A percentile compares a stretch with the other conserved stretches of the same genome.
These are phyloP conservation scores for Tubosaeta sp. DNA, from an alignment of 768 basidiomycete species.

Conservation along the genomic window DNA sequence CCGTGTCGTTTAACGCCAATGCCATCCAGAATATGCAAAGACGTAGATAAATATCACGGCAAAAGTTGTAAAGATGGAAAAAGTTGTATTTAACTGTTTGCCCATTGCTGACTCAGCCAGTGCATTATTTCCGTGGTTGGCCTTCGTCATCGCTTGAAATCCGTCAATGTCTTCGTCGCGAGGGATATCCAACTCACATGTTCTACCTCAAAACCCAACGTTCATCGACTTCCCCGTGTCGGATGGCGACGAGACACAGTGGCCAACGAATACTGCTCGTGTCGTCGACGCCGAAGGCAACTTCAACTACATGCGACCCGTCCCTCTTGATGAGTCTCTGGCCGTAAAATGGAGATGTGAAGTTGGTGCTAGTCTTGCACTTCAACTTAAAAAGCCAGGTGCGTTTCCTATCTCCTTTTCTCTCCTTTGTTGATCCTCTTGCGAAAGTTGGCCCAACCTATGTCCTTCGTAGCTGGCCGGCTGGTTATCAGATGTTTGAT, in stretches of 20 bases:
- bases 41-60: conserved; percentile 63
- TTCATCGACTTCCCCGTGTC: conserved; percentile 58
- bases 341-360: conserved; percentile 55
- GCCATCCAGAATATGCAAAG: conserved; percentile 39
- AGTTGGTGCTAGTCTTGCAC: conserved; percentile 40
- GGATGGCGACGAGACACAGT: conserved; percentile 51
- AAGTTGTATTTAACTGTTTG: conserved; percentile 1
- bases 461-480: conserved; percentile 61
- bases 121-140: neutral
- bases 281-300: conserved; percentile 54
- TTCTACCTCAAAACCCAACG: conserved; percentile 48
- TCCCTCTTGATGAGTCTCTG: conserved; percentile 47
- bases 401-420: conserved; percentile 11
- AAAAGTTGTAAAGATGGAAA: neutral
- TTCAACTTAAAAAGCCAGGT: conserved; percentile 48
- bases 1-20: conserved; percentile 69
- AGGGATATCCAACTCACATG: conserved; percentile 9
- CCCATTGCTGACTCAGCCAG: neutral
- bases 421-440: neutral
- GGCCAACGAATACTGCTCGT: conserved; percentile 56
- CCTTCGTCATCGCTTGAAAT: neutral
- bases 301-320: conserved; percentile 66
- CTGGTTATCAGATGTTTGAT: conserved; percentile 66
- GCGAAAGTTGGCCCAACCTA: conserved; percentile 48
- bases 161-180: conserved; percentile 22